Evolutionary conservation across 306 rosid species (phyloP), one percentile per base, ranked within the genome.

Genomic region (Citrullus mucosospermus): DNA sequence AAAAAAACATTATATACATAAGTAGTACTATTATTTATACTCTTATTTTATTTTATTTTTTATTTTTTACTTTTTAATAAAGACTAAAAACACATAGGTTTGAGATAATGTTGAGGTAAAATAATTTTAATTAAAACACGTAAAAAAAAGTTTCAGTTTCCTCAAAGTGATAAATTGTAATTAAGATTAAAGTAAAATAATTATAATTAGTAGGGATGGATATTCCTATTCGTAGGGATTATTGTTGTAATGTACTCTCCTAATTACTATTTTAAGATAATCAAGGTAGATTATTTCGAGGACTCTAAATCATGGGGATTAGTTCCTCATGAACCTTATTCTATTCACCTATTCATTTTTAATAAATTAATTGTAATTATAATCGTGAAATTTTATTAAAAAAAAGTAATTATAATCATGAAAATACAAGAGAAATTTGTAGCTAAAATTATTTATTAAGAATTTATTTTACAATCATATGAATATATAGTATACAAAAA

Each of bases 141-240:
- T 48, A 48, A 48, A 48, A 2, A 46, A 46, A 46, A 46, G 22
- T 22, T 22, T 22, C 22, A 13, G 5, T 15, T 53, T 53, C 20
- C 57, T 65, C 72, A 65, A 65, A 36, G 72, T 65, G 50, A 39
- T 66, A 38, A 41, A 41, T 68, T 68, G 1, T n/a, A 38, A 68
- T n/a, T 68, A 68, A 68, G 22, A n/a, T 2, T 43, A 22, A 44
- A 48, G 54, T 48, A 3, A 48, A 48, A 48, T 12, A 25, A 25
- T 25, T 25, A 3, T 48, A 48, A 41, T 68, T 20, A 69, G 75
- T 43, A 69, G 75, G 32, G 32, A 12, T 68, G 75, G 6, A 20
- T 66, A 69, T 69, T 43, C 75, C 36, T 69, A 69, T 69, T 50
- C 6, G 55, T 69, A 67, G 51, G 74, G 32, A 67, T 67, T 67